Base-by-base conservation (phyloP, 2,329 filamentous ascomycete species). In the Fusarium algeriense region DNA sequence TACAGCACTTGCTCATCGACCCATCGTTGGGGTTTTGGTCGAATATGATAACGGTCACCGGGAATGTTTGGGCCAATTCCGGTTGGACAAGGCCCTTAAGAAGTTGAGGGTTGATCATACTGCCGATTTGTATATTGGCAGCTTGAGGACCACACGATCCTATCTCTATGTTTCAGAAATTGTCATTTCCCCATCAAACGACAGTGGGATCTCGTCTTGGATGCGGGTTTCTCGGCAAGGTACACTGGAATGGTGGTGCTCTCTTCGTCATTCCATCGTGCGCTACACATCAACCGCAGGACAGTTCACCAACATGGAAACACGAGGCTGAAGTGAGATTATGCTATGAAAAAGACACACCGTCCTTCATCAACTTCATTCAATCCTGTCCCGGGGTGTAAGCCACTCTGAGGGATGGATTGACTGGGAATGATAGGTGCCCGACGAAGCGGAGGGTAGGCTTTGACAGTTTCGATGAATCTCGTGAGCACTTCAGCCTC, bases 161-260 rank as follows among this genome's bases (percentile, higher is more conserved):
- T 66, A 50, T 40, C 34, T 69, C 11, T 69, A 69, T 17, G n/a
- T 69, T 40, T 48, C 66, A 50, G 44, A 66, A 3, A 20, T 69
- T 59, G 37, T 14, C 17, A 55, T 57, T 6, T 66, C 19, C 35
- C 26, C 43, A 38, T 53, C 23, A n/a, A n/a, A 41, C 7, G 20
- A 28, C n/a, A 32, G 6, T n/a, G 37, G 49, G 1, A 34, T 20
- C 8, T 10, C 26, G 4, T 26, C 30, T 15, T 69, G 66, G 66
- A 55, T 69, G 23, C 43, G 37, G 40, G 62, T 59, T 48, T 66
- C 43, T 34, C 28, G 30, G 37, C 6, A 45, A 52, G 56, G 56
- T 15, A 55, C 30, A 35, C 23, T 69, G 19, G 61, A 69, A 43
- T 66, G 56, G 65, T 65, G 65, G 65, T 69, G 50, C 2, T 69